phyloP scores from a whole-genome alignment of 352 stramenopile genomes.

The Globisporangium recalcitrans region DNA sequence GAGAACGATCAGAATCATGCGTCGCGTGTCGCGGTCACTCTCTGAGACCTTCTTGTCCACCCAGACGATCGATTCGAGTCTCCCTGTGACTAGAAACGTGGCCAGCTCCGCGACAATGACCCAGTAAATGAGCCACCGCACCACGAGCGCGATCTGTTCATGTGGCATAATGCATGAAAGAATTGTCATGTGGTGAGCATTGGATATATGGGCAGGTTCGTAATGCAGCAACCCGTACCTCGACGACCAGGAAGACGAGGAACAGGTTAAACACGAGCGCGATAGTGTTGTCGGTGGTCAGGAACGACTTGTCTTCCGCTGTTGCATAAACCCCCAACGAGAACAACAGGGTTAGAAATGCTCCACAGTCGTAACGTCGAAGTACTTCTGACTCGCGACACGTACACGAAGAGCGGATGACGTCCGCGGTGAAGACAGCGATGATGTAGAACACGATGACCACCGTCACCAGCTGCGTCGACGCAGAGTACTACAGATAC shows the following conservation, averaged over 20 bases:
- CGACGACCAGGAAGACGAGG: constrained; percentile 20
- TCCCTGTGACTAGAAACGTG: constrained; percentile 21
- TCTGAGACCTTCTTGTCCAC: constrained; percentile 27
- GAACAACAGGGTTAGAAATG: background rate
- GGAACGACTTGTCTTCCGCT: constrained; percentile 10
- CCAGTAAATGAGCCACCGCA: constrained; percentile 56
- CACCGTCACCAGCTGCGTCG: constrained; percentile 47
- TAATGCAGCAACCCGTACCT: constrained; percentile 26
- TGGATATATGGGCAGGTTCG: background rate
- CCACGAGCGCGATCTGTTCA: constrained; percentile 33
- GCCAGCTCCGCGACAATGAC: constrained; percentile 36
- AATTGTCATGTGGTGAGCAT: background rate
- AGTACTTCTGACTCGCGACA: background rate
- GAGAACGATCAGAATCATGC: constrained; percentile 26
- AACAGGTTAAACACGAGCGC: constrained; percentile 16
- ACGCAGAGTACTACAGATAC: constrained; percentile 35
- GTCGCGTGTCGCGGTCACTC: constrained; percentile 20
- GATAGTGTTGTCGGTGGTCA: constrained; percentile 12
- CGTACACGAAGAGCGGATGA: constrained; percentile 11
- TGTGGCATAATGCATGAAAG: background rate
- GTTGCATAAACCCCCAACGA: background rate
- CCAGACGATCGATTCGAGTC: constrained; percentile 18
- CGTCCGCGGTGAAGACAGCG: constrained; percentile 32
- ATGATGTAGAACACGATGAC: constrained; percentile 53
- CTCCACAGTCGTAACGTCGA: too few relatives aligned